Evolutionary conservation across 768 basidiomycete species (phyloP), one percentile per base, ranked within the genome.

Genomic region (Hygrophorus pudorinus): DNA sequence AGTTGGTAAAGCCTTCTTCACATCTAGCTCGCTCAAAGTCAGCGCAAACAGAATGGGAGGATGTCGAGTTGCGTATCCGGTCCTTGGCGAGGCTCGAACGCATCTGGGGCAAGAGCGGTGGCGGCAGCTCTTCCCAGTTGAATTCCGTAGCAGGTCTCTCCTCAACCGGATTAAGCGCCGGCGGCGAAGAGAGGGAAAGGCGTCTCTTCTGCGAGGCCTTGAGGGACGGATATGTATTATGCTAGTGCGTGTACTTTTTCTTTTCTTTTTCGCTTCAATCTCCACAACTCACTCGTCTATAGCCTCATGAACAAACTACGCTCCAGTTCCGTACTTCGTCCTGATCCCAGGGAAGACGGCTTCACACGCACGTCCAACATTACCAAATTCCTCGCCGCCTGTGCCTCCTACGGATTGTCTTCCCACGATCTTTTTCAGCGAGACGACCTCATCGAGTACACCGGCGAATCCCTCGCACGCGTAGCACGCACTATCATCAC

Each of bases 211-310:
- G 71, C 28, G 86, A 91, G 43, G 79, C 85, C 0, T 58, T 93
- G 44, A 65, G 78, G 53, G 91, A 94, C 64, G 91, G 91, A 1
- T 84, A 80, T 59, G 75, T 93, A 16, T 71, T 94, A 17, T 92
- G 91, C 78, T 81, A 87, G 91, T 93, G 56, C 66, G 90, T 79
- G 51, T 45, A 37, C 41, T 32, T 40, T 45, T 14, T 38, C 17
- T 30, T 43, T 51, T 41, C 51, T 33, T 57, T 44, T 47, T 35
- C 54, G 36, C 53, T 48, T 13, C 31, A 20, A 42, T 41, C 46
- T 32, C n/a, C 40, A 21, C 42, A n/a, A n/a, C 30, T 38, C 37
- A 17, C 27, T 40, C 21, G 14, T 42, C 39, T 41, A 6, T 55
- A 91, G 89, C 50, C 71, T 90, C 48, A 71, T 88, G 69, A 88